Conservation (phyloP, 1,139 yeast genomes). For the Scheffersomyces cryptocercus region DNA sequence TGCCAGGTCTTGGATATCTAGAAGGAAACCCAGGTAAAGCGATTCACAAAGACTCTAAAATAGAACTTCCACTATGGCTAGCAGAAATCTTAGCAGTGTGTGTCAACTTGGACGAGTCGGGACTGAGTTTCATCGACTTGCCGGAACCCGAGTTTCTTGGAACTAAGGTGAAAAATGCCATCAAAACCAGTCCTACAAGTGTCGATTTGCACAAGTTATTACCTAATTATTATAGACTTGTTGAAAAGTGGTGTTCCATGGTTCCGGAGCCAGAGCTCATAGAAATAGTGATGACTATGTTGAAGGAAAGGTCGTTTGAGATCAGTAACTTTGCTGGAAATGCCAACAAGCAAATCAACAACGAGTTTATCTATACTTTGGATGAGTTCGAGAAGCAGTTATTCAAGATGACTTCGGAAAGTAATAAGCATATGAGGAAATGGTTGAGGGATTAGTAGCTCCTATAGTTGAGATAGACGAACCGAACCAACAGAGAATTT, state of each 20-base stretch:
- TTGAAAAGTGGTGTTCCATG: constrained; percentile 72
- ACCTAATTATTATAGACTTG: constrained; percentile 66
- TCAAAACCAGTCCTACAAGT: constrained; percentile 69
- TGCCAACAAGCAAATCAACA: constrained; percentile 42
- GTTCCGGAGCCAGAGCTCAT: constrained; percentile 67
- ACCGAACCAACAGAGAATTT: neutral
- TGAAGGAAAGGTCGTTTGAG: constrained; percentile 65
- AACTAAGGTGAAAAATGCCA: constrained; percentile 70
- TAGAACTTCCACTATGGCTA: constrained; percentile 88
- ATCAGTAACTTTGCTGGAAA: constrained; percentile 73
- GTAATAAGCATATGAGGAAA: constrained; percentile 60
- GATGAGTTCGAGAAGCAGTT: constrained; percentile 75
- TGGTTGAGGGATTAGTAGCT: constrained; percentile 45
- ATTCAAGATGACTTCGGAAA: constrained; percentile 59
- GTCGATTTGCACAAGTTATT: constrained; percentile 70
- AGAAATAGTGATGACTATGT: constrained; percentile 52
- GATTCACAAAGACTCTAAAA: constrained; percentile 61
- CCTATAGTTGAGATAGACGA: neutral
- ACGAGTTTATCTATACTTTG: constrained; percentile 59
- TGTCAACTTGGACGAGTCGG: constrained; percentile 36
- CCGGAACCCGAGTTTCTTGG: constrained; percentile 69
- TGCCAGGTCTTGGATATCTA: constrained; percentile 86
- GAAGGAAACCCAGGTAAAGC: constrained; percentile 77
- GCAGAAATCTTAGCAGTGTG: constrained; percentile 74
- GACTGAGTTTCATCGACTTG: constrained; percentile 65